Conservation (phyloP, 2,329 filamentous ascomycete species). For the Fusarium sp. region DNA sequence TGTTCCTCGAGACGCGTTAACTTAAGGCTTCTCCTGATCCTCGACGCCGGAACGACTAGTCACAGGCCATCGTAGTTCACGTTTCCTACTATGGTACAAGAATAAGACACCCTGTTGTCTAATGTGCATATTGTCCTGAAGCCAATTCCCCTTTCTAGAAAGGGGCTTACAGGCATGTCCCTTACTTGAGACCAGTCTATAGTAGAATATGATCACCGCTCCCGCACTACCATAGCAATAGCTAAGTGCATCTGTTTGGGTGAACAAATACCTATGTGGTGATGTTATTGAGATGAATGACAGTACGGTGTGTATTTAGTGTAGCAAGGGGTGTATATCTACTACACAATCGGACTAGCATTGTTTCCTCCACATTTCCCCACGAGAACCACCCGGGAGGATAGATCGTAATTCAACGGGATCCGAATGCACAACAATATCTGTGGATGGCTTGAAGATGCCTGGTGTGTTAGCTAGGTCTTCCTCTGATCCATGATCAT, state of each 20-base stretch:
- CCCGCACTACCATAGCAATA: constrained; percentile 9
- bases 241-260: not conserved
- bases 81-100: not conserved
- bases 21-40: constrained; percentile 8
- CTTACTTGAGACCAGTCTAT: not conserved
- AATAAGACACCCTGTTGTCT: not conserved
- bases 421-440: constrained; percentile 21
- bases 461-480: constrained; percentile 8
- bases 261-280: constrained; percentile 5
- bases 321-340: constrained; percentile 4
- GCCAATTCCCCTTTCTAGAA: not conserved
- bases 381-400: constrained; percentile 39
- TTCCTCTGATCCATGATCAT: constrained; percentile 6
- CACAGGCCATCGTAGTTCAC: not conserved
- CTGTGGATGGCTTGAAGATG: constrained; percentile 13
- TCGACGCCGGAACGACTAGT: constrained; percentile 2
- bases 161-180: no score
- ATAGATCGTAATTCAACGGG: constrained; percentile 24
- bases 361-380: constrained; percentile 28
- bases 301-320: not conserved
- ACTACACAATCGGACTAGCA: constrained; percentile 1
- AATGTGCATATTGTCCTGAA: not conserved
- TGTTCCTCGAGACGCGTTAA: constrained; percentile 2
- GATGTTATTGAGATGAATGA: constrained; percentile 5
- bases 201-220: constrained; percentile 12